Base-by-base conservation (phyloP, 2,329 filamentous ascomycete genomes). In the Verticillium dahliae region DNA sequence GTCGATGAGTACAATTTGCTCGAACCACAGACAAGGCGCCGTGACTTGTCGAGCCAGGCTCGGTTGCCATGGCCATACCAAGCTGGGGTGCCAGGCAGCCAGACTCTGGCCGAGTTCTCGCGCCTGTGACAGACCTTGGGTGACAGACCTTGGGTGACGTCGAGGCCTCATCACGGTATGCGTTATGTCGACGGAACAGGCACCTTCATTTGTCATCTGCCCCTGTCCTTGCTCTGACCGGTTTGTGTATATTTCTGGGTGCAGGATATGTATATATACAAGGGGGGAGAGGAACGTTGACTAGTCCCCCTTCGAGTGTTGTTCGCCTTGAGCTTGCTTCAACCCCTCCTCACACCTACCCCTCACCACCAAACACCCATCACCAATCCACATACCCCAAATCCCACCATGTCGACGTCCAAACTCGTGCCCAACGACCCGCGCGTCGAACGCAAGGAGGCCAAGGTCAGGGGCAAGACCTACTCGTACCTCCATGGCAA, bases 401-500 rank as follows among this genome's bases (percentile, higher is more conserved):
- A 22, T 50, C 45, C 37, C 37, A 58, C 37, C 38, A 58, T 58
- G 57, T 18, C 57, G 27, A 18, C 45, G n/a, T 22, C 41, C 58
- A 59, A 59, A 13, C 58, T 59, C 58, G 22, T n/a, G 9, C 82
- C 81, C 50, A 81, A 84, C 64, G 91, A 94, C 77, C 70, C 85
- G 38, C 84, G 90, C 65, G 81, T 92, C 68, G 78, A 86, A 69
- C 82, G 87, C 71, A 82, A 85, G 68, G 86, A 82, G 61, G 82
- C 85, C 52, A 76, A 79, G 59, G 78, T 93, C 62, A 87, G 89
- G 67, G 89, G 88, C 66, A 82, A 84, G 68, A 90, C 80, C 38
- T 96, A 95, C 77, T 85, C 81, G 69, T 89, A 88, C 71, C 78
- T 87, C 62, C 73, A 86, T 35, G 81, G 80, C 54, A 78, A 83